Base-by-base conservation (phyloP, 345 rosid species). In the Erucastrum elatum region DNA sequence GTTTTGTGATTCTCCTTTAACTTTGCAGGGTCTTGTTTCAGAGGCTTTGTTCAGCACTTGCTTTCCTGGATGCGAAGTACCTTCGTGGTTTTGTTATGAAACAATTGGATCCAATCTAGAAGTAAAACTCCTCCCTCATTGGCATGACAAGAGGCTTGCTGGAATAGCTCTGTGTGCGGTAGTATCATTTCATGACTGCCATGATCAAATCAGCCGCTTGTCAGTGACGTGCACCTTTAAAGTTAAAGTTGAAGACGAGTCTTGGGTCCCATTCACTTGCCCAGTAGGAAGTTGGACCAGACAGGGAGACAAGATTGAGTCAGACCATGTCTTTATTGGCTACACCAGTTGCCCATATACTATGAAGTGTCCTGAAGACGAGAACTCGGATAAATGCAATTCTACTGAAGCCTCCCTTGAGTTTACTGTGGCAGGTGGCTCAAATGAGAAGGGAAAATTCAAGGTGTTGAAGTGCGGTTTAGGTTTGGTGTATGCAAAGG, bases 401-500 rank as follows among this genome's bases (percentile, higher is more conserved):
- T 11, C 8, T 27, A 68, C 68, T 1, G 37, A 76, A 69, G 61
- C 68, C 29, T 68, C 62, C 13, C 74, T 76, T 44, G 5, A 76
- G 2, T 77, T 77, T 27, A 70, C 53, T 13, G 80, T 77, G 13
- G 51, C 70, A 49, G 64, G 30, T 1, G 55, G 65, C 9, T n/a
- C 31, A 77, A 62, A 5, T 70, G 71, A 53, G 58, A 37, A 2
- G 0, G 70, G 5, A 56, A 56, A 56, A 8, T 21, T 34, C 65
- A 27, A 70, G 56, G 70, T 77, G 13, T 35, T 62, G 75, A 70
- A 12, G 70, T 77, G 80, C 9, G 80, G 80, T 64, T 77, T 69
- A 0, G 12, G 80, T 62, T 70, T 77, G 80, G 70, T 77, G 53
- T 77, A 77, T 26, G 80, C 30, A 13, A 70, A 62, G 4, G 79